Conservation (phyloP, 345 rosid genomes). For the Murraya paniculata region DNA sequence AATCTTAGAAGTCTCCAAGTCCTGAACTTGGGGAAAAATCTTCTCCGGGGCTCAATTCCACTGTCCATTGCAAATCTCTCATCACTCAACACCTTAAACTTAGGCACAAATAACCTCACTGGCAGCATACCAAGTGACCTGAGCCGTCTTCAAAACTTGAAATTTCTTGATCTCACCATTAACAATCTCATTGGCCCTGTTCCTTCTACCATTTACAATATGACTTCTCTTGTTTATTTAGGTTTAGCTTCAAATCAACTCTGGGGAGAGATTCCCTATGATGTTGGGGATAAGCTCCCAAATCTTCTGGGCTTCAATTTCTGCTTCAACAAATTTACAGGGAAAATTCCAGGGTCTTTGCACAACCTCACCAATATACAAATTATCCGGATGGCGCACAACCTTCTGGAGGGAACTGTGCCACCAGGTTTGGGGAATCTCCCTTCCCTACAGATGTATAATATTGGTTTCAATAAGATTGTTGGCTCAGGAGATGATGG, state of each 20-base stretch:
- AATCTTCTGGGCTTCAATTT: slow-evolving; percentile 22
- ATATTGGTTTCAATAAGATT: slow-evolving; percentile 16
- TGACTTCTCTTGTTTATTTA: slow-evolving; percentile 22
- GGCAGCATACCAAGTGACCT: slow-evolving; percentile 31
- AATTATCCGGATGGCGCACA: slow-evolving; percentile 13
- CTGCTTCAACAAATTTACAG: slow-evolving; percentile 28
- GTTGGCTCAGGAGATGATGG: slow-evolving; percentile 22
- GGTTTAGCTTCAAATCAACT: slow-evolving; percentile 24
- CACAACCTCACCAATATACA: slow-evolving; percentile 28
- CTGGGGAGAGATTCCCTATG: slow-evolving; percentile 18
- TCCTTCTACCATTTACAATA: slow-evolving; percentile 26
- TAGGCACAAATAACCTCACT: slow-evolving; percentile 41
- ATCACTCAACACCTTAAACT: slow-evolving; percentile 28
- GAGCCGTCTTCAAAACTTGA: slow-evolving; percentile 15
- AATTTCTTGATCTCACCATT: slow-evolving; percentile 23
- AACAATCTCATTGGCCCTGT: slow-evolving; percentile 20
- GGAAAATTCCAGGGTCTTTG: slow-evolving; percentile 21
- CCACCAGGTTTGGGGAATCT: slow-evolving; percentile 29
- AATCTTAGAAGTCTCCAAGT: slow-evolving; percentile 25
- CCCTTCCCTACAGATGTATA: slow-evolving; percentile 20
- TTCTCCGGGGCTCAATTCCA: slow-evolving; percentile 37
- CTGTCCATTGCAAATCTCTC: slow-evolving; percentile 40
- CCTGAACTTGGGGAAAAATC: slow-evolving; percentile 46
- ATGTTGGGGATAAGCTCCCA: slow-evolving; percentile 29
- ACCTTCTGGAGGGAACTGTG: slow-evolving; percentile 24